phyloP scores from a whole-genome alignment of 2,329 filamentous ascomycete genomes.

The Purpureocillium lavendulum region DNA sequence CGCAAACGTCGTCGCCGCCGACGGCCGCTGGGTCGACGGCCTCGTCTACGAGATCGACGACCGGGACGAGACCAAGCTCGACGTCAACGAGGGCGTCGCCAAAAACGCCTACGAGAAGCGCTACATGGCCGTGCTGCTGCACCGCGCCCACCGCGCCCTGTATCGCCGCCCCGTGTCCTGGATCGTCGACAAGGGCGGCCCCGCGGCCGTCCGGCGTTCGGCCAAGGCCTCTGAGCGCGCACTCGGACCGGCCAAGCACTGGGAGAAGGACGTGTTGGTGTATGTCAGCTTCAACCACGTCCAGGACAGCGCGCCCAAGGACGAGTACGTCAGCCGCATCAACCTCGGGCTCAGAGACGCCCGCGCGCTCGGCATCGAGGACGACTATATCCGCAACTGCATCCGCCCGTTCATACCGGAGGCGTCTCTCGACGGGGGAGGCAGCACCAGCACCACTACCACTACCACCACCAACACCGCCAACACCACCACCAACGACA shows the following conservation, averaged over 20 bases:
- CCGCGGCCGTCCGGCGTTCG: constrained; percentile 15
- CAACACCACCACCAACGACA: background rate
- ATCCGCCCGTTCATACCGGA: constrained; percentile 27
- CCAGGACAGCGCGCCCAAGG: constrained; percentile 24
- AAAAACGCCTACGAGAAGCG: constrained; percentile 29
- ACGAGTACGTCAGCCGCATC: constrained; percentile 32
- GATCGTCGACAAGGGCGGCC: constrained; percentile 28
- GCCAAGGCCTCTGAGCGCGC: constrained; percentile 9
- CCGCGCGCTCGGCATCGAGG: constrained; percentile 21
- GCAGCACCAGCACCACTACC: too few relatives aligned
- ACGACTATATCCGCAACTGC: constrained; percentile 26
- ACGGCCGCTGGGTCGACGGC: constrained; percentile 28
- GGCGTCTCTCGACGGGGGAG: background rate
- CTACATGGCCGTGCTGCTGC: constrained; percentile 22
- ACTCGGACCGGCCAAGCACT: constrained; percentile 10
- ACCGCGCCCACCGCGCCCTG: constrained; percentile 20
- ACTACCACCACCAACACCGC: background rate
- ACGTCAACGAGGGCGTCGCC: constrained; percentile 31
- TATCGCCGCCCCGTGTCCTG: constrained; percentile 27
- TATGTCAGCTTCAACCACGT: constrained; percentile 27
- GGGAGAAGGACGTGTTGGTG: constrained; percentile 25
- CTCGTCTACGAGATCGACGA: constrained; percentile 30
- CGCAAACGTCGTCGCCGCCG: constrained; percentile 29
- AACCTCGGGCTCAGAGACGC: constrained; percentile 28
- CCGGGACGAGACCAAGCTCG: constrained; percentile 28